A percentile compares a stretch with the other conserved stretches of the same genome.
phyloP scores from a whole-genome alignment of 169 alveolate genomes.

The Eimeria necatrix region DNA sequence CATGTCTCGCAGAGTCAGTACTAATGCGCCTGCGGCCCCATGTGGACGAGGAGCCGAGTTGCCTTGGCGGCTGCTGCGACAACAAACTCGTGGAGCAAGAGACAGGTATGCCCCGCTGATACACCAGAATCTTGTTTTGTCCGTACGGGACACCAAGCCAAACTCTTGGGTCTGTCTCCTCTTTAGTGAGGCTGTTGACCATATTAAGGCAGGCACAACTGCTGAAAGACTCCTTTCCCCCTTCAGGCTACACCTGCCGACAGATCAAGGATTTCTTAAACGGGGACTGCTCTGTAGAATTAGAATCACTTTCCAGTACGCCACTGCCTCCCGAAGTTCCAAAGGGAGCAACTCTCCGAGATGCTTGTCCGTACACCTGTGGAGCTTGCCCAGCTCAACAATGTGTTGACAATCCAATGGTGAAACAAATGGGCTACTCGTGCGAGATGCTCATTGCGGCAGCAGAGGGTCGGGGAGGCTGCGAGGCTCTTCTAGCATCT shows the following conservation, averaged over 20 bases:
- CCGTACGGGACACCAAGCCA: too few relatives aligned
- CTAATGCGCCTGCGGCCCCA: slow-evolving; percentile 70
- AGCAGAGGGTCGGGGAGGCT: slow-evolving; percentile 80
- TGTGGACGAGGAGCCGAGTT: slow-evolving; percentile 42
- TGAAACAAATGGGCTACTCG: slow-evolving; percentile 83
- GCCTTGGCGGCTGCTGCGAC: slow-evolving; percentile 82
- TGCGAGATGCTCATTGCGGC: slow-evolving; percentile 81
- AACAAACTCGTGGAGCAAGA: slow-evolving; percentile 78
- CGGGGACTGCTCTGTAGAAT: slow-evolving; percentile 74
- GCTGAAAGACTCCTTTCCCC: background rate
- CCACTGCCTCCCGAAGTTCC: slow-evolving; percentile 81
- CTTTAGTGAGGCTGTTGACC: background rate
- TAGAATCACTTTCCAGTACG: slow-evolving; percentile 67
- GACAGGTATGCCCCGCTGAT: slow-evolving; percentile 39
- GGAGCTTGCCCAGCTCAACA: slow-evolving; percentile 76
- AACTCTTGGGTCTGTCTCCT: too few relatives aligned
- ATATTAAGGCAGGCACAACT: background rate
- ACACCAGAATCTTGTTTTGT: too few relatives aligned
- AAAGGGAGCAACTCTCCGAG: slow-evolving; percentile 64
- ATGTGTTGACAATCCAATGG: slow-evolving; percentile 85
- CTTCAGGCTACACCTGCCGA: slow-evolving; percentile 75
- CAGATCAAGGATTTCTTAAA: slow-evolving; percentile 72
- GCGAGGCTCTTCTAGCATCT: slow-evolving; percentile 73
- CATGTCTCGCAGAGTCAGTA: slow-evolving; percentile 58
- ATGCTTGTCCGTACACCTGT: slow-evolving; percentile 82